These are phyloP conservation scores for Paramarasmius palmivorus DNA, from an alignment of 1,284 basidiomycete species.

Conservation along the genomic window DNA sequence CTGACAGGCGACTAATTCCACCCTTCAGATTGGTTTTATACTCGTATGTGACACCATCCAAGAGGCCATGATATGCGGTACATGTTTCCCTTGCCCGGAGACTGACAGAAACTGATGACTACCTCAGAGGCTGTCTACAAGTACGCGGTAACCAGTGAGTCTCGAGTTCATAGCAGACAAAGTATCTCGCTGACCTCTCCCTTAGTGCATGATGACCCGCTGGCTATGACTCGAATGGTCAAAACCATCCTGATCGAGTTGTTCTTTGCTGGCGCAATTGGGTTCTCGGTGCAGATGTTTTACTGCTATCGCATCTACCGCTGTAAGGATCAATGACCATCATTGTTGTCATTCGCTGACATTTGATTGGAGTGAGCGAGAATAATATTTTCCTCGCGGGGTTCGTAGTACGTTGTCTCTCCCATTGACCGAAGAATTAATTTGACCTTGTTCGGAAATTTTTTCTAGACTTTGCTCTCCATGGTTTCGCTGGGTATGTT, in stretches of 20 bases:
- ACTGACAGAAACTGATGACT: too few species aligned
- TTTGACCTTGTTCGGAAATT: neutral
- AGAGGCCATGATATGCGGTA: slow-evolving; percentile 3
- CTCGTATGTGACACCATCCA: neutral
- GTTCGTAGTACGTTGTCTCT: neutral
- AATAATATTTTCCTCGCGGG: neutral
- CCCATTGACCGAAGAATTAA: too few species aligned
- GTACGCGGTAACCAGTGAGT: slow-evolving; percentile 2
- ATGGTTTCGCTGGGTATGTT: neutral
- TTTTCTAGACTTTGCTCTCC: neutral
- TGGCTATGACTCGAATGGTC: neutral
- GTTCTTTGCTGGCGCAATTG: slow-evolving; percentile 1
- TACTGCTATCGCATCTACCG: slow-evolving; percentile 1
- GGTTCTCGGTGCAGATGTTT: slow-evolving; percentile 1
- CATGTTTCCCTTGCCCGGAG: neutral
- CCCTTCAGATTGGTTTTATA: neutral
- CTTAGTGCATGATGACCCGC: neutral
- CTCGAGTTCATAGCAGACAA: neutral
- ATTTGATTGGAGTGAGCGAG: neutral
- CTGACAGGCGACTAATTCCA: neutral
- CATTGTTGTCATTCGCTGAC: neutral
- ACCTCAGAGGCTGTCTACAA: slow-evolving; percentile 1
- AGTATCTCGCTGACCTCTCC: neutral
- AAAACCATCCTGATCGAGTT: slow-evolving; percentile 3
- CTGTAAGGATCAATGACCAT: neutral